phyloP scores from a whole-genome alignment of 441 rosid genomes.

The Gossypium armourianum region DNA sequence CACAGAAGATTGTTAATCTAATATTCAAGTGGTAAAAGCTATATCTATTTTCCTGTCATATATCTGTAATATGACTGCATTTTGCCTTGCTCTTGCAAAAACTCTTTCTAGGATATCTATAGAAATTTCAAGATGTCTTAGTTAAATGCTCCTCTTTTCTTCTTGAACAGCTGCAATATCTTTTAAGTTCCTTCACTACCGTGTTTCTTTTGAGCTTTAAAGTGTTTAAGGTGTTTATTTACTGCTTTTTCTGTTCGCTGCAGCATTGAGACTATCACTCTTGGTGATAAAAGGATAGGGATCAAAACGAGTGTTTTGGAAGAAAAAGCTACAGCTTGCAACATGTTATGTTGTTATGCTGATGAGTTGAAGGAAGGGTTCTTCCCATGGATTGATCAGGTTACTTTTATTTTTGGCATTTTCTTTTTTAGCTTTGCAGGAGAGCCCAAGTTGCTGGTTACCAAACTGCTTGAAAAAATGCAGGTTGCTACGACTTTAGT shows the following conservation, averaged over 20 bases:
- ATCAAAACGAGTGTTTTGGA: constrained; percentile 79
- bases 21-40: background rate
- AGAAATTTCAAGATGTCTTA: background rate
- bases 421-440: constrained; percentile 3
- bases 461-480: constrained; percentile 9
- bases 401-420: constrained; percentile 18
- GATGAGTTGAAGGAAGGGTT: constrained; percentile 92
- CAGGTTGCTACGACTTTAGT: constrained; percentile 55
- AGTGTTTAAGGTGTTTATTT: background rate
- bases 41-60: background rate
- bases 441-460: constrained; percentile 3
- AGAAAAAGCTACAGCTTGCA: constrained; percentile 97
- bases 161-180: background rate
- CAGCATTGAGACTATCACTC: constrained; percentile 53
- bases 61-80: background rate
- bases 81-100: background rate
- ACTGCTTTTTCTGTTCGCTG: constrained; percentile 9
- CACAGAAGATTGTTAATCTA: background rate
- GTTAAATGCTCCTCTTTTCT: constrained; percentile 1
- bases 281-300: constrained; percentile 50
- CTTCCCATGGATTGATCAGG: constrained; percentile 98
- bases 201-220: background rate
- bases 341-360: constrained; percentile 23
- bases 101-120: background rate
- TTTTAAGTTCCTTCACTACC: background rate